Percentiles rank a stretch among this genome's conserved stretches.
phyloP scores from a whole-genome alignment of 2,329 filamentous ascomycete genomes.

The Trichoderma cornu-damae region DNA sequence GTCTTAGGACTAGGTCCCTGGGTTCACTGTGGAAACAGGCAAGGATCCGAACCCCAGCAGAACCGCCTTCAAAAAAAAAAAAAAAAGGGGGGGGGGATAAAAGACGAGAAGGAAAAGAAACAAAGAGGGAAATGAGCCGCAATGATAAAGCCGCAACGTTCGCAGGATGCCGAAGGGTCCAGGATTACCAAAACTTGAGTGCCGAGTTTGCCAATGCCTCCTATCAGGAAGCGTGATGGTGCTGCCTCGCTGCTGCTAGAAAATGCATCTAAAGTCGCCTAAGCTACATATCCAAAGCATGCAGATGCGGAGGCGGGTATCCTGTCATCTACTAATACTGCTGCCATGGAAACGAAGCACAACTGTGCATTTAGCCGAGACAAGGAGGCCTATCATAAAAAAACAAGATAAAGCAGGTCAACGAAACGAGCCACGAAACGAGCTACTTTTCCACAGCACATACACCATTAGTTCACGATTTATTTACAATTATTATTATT shows the following conservation, averaged over 20 bases:
- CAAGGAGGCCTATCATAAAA: not conserved
- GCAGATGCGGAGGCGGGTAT: conserved; percentile 10
- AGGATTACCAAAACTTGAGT: conserved; percentile 4
- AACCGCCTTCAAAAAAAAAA: not conserved
- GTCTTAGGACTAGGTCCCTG: conserved; percentile 17
- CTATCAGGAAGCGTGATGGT: not conserved
- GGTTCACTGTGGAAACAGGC: not conserved
- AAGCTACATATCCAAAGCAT: conserved; percentile 1
- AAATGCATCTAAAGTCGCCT: conserved; percentile 8
- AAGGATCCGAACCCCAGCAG: conserved; percentile 1
- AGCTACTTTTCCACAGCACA: not conserved
- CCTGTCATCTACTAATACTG: not conserved
- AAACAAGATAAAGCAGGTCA: not conserved
- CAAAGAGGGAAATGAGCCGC: not conserved
- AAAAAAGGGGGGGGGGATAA: not conserved
- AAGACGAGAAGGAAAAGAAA: not conserved
- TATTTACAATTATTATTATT: too few relatives aligned
- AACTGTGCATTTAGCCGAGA: conserved; percentile 12
- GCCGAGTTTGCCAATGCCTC: not conserved
- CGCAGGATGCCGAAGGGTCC: conserved; percentile 1
- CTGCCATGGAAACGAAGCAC: not conserved
- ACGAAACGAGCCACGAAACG: not conserved
- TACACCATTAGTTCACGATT: too few relatives aligned
- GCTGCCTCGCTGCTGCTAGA: not conserved
- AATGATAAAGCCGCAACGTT: conserved; percentile 11